Percentiles rank a stretch among this genome's conserved stretches.
Conservation (phyloP, 352 stramenopile species). For the Phytophthora sojae region DNA sequence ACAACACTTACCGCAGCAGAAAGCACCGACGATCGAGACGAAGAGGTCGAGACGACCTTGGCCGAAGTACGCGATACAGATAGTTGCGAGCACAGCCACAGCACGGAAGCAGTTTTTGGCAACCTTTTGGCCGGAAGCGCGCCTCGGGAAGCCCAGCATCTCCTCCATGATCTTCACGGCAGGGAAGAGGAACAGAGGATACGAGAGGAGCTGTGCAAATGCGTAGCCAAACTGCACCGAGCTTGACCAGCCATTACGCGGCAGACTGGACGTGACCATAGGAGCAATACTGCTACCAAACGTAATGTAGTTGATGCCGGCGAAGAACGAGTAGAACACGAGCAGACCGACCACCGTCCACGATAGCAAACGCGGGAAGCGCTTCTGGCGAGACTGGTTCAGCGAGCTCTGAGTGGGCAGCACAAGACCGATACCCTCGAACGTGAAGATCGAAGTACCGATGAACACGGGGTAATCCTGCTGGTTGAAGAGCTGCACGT, state of each 20-base stretch:
- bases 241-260: constrained; percentile 75
- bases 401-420: constrained; percentile 77
- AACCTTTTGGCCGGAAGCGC: constrained; percentile 70
- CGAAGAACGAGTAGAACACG: constrained; percentile 87
- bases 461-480: constrained; percentile 82
- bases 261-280: constrained; percentile 79
- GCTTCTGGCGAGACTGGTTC: constrained; percentile 65
- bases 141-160: constrained; percentile 76
- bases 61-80: constrained; percentile 80
- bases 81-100: constrained; percentile 67
- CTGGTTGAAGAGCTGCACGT: constrained; percentile 76
- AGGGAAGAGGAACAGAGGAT: constrained; percentile 83
- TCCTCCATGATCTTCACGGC: constrained; percentile 88
- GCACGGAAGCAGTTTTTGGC: constrained; percentile 81
- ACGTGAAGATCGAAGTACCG: constrained; percentile 82
- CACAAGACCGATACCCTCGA: constrained; percentile 85
- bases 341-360: constrained; percentile 75
- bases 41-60: constrained; percentile 81
- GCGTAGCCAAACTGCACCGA: constrained; percentile 85
- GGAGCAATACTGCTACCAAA: constrained; percentile 71
- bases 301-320: constrained; percentile 78
- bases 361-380: constrained; percentile 66
- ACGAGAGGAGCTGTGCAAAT: constrained; percentile 78
- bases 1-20: constrained; percentile 73
- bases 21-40: constrained; percentile 83